Percentiles rank a stretch among this genome's conserved stretches.
phyloP scores from a whole-genome alignment of 345 rosid species.

The Citrus medica region DNA sequence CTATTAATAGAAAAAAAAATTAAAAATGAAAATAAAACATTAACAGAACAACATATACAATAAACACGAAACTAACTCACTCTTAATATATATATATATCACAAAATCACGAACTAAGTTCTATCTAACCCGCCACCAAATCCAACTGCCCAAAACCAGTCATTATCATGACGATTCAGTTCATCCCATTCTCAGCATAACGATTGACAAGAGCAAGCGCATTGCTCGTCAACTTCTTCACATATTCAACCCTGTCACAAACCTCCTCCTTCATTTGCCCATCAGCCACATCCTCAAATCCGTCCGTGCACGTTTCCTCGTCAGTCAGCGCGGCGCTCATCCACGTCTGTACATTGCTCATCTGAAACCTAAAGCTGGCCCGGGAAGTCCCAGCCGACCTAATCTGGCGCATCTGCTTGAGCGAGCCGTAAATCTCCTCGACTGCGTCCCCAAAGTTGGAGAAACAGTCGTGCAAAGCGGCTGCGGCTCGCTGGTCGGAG shows the following conservation, averaged over 20 bases:
- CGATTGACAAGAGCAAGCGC: constrained; percentile 70
- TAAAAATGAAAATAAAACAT: background rate
- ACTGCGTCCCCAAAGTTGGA: constrained; percentile 80
- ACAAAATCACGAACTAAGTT: background rate
- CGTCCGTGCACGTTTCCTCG: constrained; percentile 85
- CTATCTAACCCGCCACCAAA: background rate
- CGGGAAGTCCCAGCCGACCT: constrained; percentile 32
- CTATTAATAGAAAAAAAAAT: background rate
- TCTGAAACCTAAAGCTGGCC: constrained; percentile 57
- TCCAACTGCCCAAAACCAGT: background rate
- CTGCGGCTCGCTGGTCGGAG: constrained; percentile 40
- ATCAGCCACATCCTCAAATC: constrained; percentile 61
- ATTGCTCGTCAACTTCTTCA: constrained; percentile 74
- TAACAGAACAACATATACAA: background rate
- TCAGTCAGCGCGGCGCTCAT: constrained; percentile 90
- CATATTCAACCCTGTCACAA: constrained; percentile 34
- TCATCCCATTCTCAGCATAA: constrained; percentile 47
- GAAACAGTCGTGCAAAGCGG: constrained; percentile 86
- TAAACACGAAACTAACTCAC: background rate
- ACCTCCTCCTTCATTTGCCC: constrained; percentile 44
- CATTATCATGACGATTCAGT: constrained; percentile 5
- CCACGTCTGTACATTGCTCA: constrained; percentile 93
- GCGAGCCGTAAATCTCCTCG: constrained; percentile 75
- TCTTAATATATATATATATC: background rate
- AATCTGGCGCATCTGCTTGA: constrained; percentile 61